Evolutionary conservation across 306 rosid species (phyloP).

Genomic region (Astragalus glycyphyllos): DNA sequence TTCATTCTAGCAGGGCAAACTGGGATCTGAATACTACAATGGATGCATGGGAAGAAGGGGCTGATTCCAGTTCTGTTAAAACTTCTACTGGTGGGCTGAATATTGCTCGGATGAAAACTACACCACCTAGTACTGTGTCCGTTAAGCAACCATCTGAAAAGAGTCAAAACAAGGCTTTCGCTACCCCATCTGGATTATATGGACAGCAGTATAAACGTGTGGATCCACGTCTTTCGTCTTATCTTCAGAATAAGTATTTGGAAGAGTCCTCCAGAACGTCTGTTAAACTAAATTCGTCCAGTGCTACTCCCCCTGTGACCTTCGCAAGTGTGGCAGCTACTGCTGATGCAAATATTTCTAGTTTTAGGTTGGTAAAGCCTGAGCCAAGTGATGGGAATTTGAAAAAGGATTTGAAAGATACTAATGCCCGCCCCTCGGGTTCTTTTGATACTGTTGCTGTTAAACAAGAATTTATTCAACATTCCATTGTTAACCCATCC

Average conservation of each 20-base stretch:
- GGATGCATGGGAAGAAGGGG: slow-evolving; percentile 89
- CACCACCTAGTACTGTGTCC: slow-evolving; percentile 26
- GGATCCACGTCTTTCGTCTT: slow-evolving; percentile 36
- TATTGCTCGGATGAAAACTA: slow-evolving; percentile 28
- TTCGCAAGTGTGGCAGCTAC: slow-evolving; percentile 39
- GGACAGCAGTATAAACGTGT: slow-evolving; percentile 39
- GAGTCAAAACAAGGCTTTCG: slow-evolving; percentile 35
- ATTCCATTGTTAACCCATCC: slow-evolving; percentile 41
- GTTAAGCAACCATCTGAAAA: slow-evolving; percentile 41
- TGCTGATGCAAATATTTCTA: slow-evolving; percentile 45
- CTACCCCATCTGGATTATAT: slow-evolving; percentile 36
- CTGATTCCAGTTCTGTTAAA: slow-evolving; percentile 49
- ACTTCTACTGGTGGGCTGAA: slow-evolving; percentile 44
- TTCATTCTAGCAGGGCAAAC: slow-evolving; percentile 70
- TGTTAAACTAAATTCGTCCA: slow-evolving; percentile 44
- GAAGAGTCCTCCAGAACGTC: slow-evolving; percentile 53
- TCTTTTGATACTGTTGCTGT: slow-evolving; percentile 46
- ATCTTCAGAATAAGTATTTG: slow-evolving; percentile 30
- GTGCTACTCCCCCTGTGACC: slow-evolving; percentile 40
- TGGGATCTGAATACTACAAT: slow-evolving; percentile 97
- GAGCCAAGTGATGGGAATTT: slow-evolving; percentile 73
- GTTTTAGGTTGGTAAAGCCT: slow-evolving; percentile 62
- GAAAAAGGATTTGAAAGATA: slow-evolving; percentile 49
- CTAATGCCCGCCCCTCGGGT: slow-evolving; percentile 40
- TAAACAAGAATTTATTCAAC: slow-evolving; percentile 53